Conservation (phyloP, 106 monocot genomes). For the Posidonia australis region DNA sequence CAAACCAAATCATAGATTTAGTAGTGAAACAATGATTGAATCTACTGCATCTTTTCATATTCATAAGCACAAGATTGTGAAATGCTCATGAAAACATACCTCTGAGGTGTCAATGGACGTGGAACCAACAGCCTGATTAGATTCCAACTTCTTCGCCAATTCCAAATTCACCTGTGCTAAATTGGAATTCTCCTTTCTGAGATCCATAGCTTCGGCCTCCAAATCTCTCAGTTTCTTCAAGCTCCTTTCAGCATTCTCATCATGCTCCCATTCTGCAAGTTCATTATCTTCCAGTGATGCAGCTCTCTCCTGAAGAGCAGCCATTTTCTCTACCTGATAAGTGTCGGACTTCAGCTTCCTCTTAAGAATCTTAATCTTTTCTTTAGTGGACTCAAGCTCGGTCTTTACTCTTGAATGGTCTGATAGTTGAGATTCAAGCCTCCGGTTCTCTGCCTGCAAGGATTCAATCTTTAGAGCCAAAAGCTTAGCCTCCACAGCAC, state of each 20-base stretch:
- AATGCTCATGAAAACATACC: conserved; percentile 22
- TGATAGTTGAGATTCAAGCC: conserved; percentile 31
- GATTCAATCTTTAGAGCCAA: conserved; percentile 15
- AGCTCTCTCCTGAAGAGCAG: conserved; percentile 29
- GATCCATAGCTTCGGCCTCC: conserved; percentile 34
- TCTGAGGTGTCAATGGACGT: conserved; percentile 10
- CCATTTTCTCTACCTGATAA: conserved; percentile 32
- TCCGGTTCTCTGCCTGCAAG: conserved; percentile 22
- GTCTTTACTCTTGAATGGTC: not conserved
- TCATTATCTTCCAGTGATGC: conserved; percentile 16
- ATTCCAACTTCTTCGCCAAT: conserved; percentile 32
- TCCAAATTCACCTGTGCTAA: conserved; percentile 48
- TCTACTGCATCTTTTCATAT: too few relatives aligned
- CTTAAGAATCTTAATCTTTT: conserved; percentile 30
- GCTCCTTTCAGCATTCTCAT: conserved; percentile 28
- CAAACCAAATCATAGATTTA: too few relatives aligned
- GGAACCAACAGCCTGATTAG: conserved; percentile 17
- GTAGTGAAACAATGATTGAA: too few relatives aligned
- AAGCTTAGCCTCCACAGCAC: conserved; percentile 8
- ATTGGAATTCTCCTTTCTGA: conserved; percentile 31
- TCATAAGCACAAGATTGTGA: not conserved
- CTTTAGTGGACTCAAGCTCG: conserved; percentile 31
- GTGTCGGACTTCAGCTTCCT: conserved; percentile 28
- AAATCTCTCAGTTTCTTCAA: conserved; percentile 33
- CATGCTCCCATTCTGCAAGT: conserved; percentile 12